phyloP scores from a whole-genome alignment of 176 grass and related monocot genomes.

The Zoysia japonica region DNA sequence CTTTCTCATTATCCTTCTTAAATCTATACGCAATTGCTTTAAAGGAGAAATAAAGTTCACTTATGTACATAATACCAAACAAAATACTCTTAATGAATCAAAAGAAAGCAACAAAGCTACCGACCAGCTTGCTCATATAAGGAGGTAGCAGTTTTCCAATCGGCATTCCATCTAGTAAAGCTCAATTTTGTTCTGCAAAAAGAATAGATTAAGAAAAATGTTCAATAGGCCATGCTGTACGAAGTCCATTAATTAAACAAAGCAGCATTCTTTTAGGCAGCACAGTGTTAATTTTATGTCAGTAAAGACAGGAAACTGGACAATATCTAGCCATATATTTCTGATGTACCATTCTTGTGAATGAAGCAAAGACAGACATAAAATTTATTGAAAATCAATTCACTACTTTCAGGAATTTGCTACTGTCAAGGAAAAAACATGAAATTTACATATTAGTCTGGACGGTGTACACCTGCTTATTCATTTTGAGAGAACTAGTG shows the following conservation, averaged over 20 bases:
- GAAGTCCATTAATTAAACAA: not conserved
- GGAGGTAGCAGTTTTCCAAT: constrained; percentile 88
- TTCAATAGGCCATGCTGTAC: not conserved
- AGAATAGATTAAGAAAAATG: not conserved
- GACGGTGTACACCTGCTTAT: not conserved
- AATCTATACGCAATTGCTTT: constrained; percentile 88
- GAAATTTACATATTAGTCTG: not conserved
- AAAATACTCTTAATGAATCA: constrained; percentile 13
- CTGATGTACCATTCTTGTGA: not conserved
- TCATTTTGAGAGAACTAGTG: not conserved
- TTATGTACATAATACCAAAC: constrained; percentile 9
- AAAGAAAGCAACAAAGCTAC: constrained; percentile 31
- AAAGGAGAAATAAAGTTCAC: constrained; percentile 38
- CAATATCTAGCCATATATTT: not conserved
- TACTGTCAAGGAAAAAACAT: not conserved
- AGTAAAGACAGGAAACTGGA: not conserved
- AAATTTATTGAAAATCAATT: not conserved
- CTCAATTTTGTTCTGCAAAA: constrained; percentile 87
- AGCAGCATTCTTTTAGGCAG: not conserved
- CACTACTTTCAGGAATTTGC: not conserved
- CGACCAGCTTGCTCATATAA: constrained; percentile 94
- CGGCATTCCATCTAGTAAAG: constrained; percentile 95
- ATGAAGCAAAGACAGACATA: not conserved
- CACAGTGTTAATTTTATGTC: not conserved
- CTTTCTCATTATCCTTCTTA: constrained; percentile 90